phyloP scores from a whole-genome alignment of 129 eudicot genomes.

The Flaveria linearis region DNA sequence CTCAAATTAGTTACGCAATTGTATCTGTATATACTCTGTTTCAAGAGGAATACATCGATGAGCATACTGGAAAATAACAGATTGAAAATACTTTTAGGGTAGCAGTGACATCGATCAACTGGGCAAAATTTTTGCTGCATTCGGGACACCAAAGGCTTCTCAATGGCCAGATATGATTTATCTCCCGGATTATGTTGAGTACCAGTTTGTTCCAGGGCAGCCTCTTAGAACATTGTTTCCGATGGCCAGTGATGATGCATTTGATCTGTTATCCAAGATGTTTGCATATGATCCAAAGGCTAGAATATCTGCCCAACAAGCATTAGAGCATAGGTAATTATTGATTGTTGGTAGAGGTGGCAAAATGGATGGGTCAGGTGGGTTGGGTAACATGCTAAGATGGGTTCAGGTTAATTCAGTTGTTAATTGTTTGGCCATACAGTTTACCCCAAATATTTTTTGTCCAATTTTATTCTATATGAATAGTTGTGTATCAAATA shows the following conservation, averaged over 20 bases:
- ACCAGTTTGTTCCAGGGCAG: slow-evolving; percentile 82
- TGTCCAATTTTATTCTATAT: too few species aligned
- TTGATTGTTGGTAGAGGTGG: neutral
- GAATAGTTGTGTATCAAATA: too few species aligned
- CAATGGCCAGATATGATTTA: slow-evolving; percentile 95
- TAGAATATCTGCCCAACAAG: slow-evolving; percentile 88
- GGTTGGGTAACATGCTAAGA: neutral
- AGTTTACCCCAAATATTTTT: neutral
- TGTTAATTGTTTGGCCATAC: neutral
- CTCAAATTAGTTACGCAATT: too few species aligned
- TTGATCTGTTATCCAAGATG: slow-evolving; percentile 92
- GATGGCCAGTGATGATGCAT: slow-evolving; percentile 89
- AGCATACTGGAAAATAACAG: too few species aligned
- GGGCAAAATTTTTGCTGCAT: slow-evolving; percentile 90
- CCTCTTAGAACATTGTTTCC: slow-evolving; percentile 81
- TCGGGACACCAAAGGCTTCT: slow-evolving; percentile 90
- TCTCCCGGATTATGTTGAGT: slow-evolving; percentile 94
- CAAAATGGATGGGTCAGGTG: neutral
- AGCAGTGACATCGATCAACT: slow-evolving; percentile 93
- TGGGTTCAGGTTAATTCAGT: neutral
- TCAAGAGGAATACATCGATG: too few species aligned
- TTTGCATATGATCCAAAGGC: slow-evolving; percentile 90
- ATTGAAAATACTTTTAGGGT: slow-evolving; percentile 48
- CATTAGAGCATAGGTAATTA: slow-evolving; percentile 85
- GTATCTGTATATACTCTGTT: too few species aligned